phyloP scores from a whole-genome alignment of 2,329 filamentous ascomycete genomes.

The Diplodia corticola region DNA sequence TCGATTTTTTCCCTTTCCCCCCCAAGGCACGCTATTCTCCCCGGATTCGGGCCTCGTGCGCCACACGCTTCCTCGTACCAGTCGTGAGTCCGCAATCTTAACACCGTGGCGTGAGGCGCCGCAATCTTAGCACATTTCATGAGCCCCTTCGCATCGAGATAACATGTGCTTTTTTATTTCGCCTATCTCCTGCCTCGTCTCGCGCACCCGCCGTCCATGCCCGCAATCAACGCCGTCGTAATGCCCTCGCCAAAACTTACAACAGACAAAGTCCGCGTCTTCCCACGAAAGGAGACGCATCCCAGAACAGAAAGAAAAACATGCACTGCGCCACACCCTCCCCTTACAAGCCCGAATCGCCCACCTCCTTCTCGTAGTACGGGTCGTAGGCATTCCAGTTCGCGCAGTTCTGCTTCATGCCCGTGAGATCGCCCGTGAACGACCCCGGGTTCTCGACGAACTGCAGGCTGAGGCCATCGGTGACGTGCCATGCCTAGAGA shows the following conservation, averaged over 20 bases:
- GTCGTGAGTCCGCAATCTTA: background rate
- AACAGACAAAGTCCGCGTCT: too few species aligned
- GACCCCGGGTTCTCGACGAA: constrained; percentile 49
- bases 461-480: constrained; percentile 51
- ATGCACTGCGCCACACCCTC: too few species aligned
- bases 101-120: background rate
- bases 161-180: background rate
- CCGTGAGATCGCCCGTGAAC: constrained; percentile 30
- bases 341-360: constrained; percentile 18
- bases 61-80: background rate
- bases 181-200: background rate
- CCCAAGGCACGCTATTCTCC: background rate
- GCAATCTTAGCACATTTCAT: background rate
- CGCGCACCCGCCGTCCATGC: background rate
- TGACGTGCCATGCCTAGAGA: constrained; percentile 35
- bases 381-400: constrained; percentile 36
- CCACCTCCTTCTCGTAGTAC: constrained; percentile 1
- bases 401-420: constrained; percentile 31
- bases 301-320: too few species aligned
- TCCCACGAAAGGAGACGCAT: too few species aligned
- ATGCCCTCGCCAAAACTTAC: background rate
- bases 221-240: background rate
- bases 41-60: background rate
- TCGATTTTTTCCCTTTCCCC: background rate
- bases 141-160: background rate